Conservation (phyloP, 2,329 filamentous ascomycete species). For the Teratosphaeria epicoccoides region DNA sequence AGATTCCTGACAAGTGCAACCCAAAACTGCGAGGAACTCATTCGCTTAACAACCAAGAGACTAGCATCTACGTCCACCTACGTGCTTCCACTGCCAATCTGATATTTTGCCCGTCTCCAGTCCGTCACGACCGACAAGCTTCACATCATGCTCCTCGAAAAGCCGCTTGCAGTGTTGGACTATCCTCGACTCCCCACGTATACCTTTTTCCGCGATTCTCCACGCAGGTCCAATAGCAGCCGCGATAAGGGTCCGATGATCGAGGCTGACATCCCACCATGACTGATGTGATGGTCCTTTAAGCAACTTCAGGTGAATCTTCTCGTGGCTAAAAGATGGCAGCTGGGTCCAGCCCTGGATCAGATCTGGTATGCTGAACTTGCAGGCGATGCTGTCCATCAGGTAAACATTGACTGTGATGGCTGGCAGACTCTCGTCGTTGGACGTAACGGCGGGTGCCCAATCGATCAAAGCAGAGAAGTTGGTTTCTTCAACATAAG, state of each 20-base stretch:
- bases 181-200: background rate
- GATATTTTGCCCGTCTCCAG: background rate
- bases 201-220: background rate
- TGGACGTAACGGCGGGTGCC: background rate
- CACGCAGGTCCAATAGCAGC: background rate
- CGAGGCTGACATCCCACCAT: background rate
- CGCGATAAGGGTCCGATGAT: background rate
- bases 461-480: conserved; percentile 4
- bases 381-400: conserved; percentile 1
- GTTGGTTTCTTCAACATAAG: conserved; percentile 5
- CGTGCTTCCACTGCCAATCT: background rate
- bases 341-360: conserved; percentile 1
- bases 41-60: background rate
- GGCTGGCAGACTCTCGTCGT: background rate
- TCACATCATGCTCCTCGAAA: background rate
- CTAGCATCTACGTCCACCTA: background rate
- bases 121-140: background rate
- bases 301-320: conserved; percentile 3
- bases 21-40: background rate
- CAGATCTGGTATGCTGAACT: background rate
- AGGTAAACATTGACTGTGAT: conserved; percentile 6
- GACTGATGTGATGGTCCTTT: background rate
- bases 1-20: too few relatives aligned
- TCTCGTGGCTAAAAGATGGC: background rate
- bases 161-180: background rate